Evolutionary conservation across 129 eudicot species (phyloP), one percentile per base, ranked within the genome.

Genomic region (Escallonia herrerae): DNA sequence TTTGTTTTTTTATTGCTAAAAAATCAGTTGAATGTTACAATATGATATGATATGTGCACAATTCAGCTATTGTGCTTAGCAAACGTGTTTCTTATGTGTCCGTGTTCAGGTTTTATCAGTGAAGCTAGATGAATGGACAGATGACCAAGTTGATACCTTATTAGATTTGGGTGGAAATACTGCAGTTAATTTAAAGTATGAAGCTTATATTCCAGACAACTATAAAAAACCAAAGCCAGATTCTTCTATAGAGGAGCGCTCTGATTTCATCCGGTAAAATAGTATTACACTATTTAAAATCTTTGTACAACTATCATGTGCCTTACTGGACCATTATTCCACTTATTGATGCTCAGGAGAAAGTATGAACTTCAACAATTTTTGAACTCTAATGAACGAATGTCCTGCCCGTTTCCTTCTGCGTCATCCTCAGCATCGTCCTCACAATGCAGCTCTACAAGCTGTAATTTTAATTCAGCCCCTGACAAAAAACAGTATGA

Each of bases 61-160:
- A 22, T 22, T 22, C 33, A n/a, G 12, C 13, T 49, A 49, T 47
- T 7, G 40, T 5, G 3, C 42, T 15, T 49, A 42, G 10, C 3
- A 12, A 11, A 42, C 41, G 15, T 7, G 48, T 47, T 67, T 15
- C 43, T 42, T 57, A 5, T 40, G n/a, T n/a, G n/a, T n/a, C n/a
- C n/a, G n/a, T n/a, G n/a, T 15, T 8, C 73, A 91, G 98, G 91
- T 91, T 22, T 88, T 87, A 62, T 91, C 96, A 10, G 84, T 85
- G 59, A 91, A 83, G 57, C 79, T 91, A 64, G 98, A 91, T 63
- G 98, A 91, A 2, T 91, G 96, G 98, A 87, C 89, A 52, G 74
- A 83, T 70, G 96, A 88, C 43, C 91, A 91, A 83, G 98, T 91
- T 62, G 82, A 88, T 73, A 67, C 15, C 0, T 80, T 91, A 57